Evolutionary conservation across 176 grass and related monocot genomes (phyloP).

Genomic region (Raddia distichophylla): DNA sequence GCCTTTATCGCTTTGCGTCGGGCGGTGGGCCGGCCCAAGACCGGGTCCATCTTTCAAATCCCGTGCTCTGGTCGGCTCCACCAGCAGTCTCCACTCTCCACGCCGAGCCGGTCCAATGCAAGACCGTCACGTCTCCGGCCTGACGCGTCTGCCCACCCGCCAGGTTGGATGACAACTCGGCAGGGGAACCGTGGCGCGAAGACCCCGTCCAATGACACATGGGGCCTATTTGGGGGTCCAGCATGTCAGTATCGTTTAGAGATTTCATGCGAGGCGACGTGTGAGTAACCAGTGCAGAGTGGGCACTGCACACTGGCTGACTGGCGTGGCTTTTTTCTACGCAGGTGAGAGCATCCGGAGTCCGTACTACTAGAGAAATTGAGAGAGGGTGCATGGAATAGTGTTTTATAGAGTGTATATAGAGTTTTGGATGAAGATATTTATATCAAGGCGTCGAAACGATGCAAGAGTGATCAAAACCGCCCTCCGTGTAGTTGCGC

Average conservation of each 20-base stretch:
- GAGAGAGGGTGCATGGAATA: too few species aligned
- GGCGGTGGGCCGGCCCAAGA: constrained; percentile 13
- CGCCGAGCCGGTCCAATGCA: constrained; percentile 7
- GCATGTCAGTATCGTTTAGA: background rate
- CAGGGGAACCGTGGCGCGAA: background rate
- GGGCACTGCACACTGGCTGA: constrained; percentile 5
- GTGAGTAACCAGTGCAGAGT: background rate
- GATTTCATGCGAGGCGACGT: background rate
- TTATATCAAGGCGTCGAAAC: too few species aligned
- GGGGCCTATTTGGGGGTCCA: background rate
- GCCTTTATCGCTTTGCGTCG: background rate
- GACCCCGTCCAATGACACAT: background rate
- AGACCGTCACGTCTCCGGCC: background rate
- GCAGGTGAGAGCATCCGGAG: too few species aligned
- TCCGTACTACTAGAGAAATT: too few species aligned
- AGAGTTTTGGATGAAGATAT: too few species aligned
- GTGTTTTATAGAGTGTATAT: too few species aligned
- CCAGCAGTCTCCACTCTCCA: background rate
- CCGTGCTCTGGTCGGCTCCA: background rate
- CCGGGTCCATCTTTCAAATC: constrained; percentile 1
- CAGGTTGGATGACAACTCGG: constrained; percentile 48
- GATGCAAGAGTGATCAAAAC: too few species aligned
- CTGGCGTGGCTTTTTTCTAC: background rate
- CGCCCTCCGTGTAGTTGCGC: too few species aligned
- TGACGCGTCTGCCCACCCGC: constrained; percentile 44